Evolutionary conservation across 345 rosid species (phyloP), one percentile per base, ranked within the genome.

Genomic region (Atalantia buxifolia): DNA sequence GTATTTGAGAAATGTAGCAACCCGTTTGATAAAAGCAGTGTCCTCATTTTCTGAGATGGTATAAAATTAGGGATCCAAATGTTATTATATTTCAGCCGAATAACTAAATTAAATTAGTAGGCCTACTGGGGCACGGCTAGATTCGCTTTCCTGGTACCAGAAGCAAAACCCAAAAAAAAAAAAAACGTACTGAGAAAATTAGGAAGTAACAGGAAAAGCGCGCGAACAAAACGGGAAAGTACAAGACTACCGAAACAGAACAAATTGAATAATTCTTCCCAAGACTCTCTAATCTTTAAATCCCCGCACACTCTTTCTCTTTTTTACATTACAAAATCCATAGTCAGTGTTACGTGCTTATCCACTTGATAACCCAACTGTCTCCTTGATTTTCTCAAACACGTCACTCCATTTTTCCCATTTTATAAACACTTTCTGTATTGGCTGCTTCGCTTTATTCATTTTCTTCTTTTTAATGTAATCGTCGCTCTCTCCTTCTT

Each of bases 341-440:
- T 45, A 2, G 30, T 10, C 14, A 13, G 27, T 82, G 3, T 75
- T 80, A 74, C 81, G 85, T 83, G 70, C 85, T 84, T 83, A 82
- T 86, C 86, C 71, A 21, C 56, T 82, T 75, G 35, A 30, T 68
- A 66, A 77, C 79, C 66, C 65, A n/a, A 74, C 42, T 42, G 25
- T 53, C 80, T 76, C 73, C 86, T 87, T 79, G 86, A 83, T 80
- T 78, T 77, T 78, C 86, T 82, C 84, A 81, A 70, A 55, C 76
- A 70, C 72, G 55, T 36, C 56, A 53, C 50, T 36, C 67, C 36
- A 25, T 10, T 57, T 13, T 9, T 30, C 60, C 24, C 13, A 2
- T 21, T n/a, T 31, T 33, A 22, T 59, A 10, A 12, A 66, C 78
- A 18, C 28, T 45, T 21, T 19, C 24, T 5, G 48, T 60, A 10